These are phyloP conservation scores for Lyophyllum decastes DNA, from an alignment of 768 basidiomycete species.

Conservation along the genomic window DNA sequence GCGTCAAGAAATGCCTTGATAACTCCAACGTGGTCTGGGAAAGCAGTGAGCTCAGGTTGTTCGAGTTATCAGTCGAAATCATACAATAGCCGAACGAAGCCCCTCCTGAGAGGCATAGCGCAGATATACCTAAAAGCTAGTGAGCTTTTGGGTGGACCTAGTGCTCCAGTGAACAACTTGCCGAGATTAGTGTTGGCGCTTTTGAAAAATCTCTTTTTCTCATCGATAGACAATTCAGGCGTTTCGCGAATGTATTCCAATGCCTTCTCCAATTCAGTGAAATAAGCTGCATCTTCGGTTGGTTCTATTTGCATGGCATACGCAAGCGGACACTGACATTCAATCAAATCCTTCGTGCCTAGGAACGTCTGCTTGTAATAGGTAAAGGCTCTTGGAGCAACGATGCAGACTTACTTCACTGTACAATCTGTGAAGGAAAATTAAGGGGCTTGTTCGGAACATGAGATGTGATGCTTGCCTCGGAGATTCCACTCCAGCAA, in stretches of 20 bases:
- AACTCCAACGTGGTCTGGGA: slow-evolving; percentile 83
- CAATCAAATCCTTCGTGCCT: slow-evolving; percentile 89
- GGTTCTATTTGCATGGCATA: slow-evolving; percentile 1
- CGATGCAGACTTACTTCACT: slow-evolving; percentile 74
- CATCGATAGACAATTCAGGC: slow-evolving; percentile 73
- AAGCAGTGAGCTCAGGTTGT: slow-evolving; percentile 1
- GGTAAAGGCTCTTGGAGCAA: slow-evolving; percentile 13
- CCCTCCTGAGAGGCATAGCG: slow-evolving; percentile 94
- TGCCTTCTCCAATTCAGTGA: slow-evolving; percentile 74
- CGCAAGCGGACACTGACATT: slow-evolving; percentile 49
- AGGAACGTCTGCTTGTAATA: slow-evolving; percentile 69
- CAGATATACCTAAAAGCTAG: slow-evolving; percentile 56
- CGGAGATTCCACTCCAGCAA: slow-evolving; percentile 88
- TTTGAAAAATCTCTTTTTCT: slow-evolving; percentile 92
- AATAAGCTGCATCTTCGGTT: slow-evolving; percentile 60
- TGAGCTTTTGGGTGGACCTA: not conserved
- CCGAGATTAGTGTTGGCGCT: slow-evolving; percentile 88
- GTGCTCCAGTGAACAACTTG: not conserved
- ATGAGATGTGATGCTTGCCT: slow-evolving; percentile 41
- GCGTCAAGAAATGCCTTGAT: slow-evolving; percentile 91
- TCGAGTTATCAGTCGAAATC: slow-evolving; percentile 19
- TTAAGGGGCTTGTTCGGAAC: not conserved
- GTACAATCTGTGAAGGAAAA: slow-evolving; percentile 59
- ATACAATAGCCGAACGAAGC: slow-evolving; percentile 93
- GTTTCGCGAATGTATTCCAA: slow-evolving; percentile 78